Base-by-base conservation (phyloP, 345 rosid species). In the Gossypium herbaceum region DNA sequence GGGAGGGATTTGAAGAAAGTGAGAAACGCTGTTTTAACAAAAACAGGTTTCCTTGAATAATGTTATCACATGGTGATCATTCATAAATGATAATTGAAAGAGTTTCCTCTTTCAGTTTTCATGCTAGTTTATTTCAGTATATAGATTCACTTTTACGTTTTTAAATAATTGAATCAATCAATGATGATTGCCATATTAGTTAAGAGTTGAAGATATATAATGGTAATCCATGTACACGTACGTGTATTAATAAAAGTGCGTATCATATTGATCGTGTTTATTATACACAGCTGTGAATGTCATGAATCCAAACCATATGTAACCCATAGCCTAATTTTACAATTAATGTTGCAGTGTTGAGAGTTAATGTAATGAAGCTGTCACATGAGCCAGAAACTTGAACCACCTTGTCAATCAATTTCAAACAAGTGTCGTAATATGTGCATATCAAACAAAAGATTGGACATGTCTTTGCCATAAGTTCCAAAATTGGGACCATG, bases 21-120 rank as follows among this genome's bases (percentile, higher is more conserved):
- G 54, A 92, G 98, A 79, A 84, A 94, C 77, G 92, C 96, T 60
- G 78, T 92, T 3, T 78, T 94, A 76, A 91, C 86, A 61, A 86
- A 76, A 81, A 94, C 98, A 68, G 97, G 98, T 19, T 94, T 94
- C 68, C 92, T 94, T 75, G 97, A 94, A 72, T 81, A 69, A 72
- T 75, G 27, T 73, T 19, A 52, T 9, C 48, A 45, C 76, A 45
- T 17, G 43, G 5, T 54, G 58, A 55, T 62, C 48, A 45, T 45
- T 63, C 29, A 12, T 29, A 34, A 66, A 19, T 75, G 64, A 34
- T 34, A 34, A 34, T 34, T 34, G 39, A 34, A 34, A 34, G 39
- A 4, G 39, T 34, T 34, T 34, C 39, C 39, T 34, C 39, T 34
- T 34, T 34, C 39, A 34, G 39, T 4, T 34, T 34, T 34, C 39